Conservation (phyloP, 768 basidiomycete genomes). For the Naganishia vaughanmartiniae region DNA sequence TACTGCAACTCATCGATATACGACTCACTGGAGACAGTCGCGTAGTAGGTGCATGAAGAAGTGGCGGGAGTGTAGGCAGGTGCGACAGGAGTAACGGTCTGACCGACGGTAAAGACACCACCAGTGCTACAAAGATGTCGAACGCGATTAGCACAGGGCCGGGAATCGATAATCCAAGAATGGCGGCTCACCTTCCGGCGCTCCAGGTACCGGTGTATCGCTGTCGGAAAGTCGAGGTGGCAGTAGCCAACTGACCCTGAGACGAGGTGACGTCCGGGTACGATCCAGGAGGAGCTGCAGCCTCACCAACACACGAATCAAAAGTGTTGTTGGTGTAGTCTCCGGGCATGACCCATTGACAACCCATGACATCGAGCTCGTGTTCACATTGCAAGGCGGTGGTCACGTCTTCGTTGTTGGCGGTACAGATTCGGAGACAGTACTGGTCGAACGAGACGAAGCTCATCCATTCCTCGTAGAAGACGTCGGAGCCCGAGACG, state of each 20-base stretch:
- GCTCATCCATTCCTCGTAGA: slow-evolving; percentile 57
- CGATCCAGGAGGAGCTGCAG: slow-evolving; percentile 55
- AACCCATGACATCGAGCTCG: slow-evolving; percentile 53
- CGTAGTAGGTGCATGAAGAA: slow-evolving; percentile 53
- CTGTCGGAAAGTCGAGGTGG: slow-evolving; percentile 52
- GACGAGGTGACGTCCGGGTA: slow-evolving; percentile 44
- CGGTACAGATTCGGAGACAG: slow-evolving; percentile 57
- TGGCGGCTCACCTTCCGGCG: slow-evolving; percentile 28
- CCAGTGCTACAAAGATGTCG: slow-evolving; percentile 26
- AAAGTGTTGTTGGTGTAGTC: slow-evolving; percentile 53
- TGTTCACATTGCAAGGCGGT: slow-evolving; percentile 53
- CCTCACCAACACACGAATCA: slow-evolving; percentile 55
- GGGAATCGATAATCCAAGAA: background rate
- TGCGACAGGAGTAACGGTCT: slow-evolving; percentile 50
- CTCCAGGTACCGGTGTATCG: slow-evolving; percentile 53
- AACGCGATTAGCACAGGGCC: slow-evolving; percentile 26
- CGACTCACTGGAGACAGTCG: slow-evolving; percentile 38
- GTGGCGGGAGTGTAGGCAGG: slow-evolving; percentile 48
- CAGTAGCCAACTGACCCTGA: slow-evolving; percentile 9
- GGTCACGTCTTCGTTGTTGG: slow-evolving; percentile 53
- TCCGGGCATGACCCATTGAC: slow-evolving; percentile 33
- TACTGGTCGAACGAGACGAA: slow-evolving; percentile 56
- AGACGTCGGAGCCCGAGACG: slow-evolving; percentile 50
- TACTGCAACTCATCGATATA: background rate
- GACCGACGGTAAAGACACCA: slow-evolving; percentile 49